Evolutionary conservation across 352 stramenopile genomes (phyloP).

Genomic region (Globisporangium cystogenes): DNA sequence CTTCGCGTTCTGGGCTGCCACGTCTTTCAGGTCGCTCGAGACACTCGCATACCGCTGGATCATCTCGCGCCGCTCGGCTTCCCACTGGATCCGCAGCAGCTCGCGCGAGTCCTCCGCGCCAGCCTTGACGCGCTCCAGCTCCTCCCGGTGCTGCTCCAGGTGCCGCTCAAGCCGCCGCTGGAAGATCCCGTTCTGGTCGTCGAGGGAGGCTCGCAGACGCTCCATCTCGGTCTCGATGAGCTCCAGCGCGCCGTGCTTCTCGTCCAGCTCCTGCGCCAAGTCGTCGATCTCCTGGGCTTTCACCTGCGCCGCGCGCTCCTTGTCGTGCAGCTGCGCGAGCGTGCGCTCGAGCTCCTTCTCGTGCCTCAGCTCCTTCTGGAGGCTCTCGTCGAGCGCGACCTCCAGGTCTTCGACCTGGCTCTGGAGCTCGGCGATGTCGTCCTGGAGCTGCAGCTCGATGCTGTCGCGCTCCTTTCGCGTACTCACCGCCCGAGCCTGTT

Average conservation of each 20-base stretch:
- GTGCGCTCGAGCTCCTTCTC: slow-evolving; percentile 29
- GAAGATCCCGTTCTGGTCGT: slow-evolving; percentile 53
- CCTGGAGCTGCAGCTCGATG: slow-evolving; percentile 33
- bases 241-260: slow-evolving; percentile 51
- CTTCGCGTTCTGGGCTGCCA: slow-evolving; percentile 45
- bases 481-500: slow-evolving; percentile 47
- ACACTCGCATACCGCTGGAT: slow-evolving; percentile 34
- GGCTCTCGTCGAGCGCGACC: slow-evolving; percentile 45
- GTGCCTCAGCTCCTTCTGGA: slow-evolving; percentile 31
- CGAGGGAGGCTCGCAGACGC: slow-evolving; percentile 38
- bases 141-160: slow-evolving; percentile 39
- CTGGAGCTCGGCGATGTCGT: slow-evolving; percentile 44
- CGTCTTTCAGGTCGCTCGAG: slow-evolving; percentile 31
- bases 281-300: slow-evolving; percentile 17
- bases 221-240: slow-evolving; percentile 72
- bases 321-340: slow-evolving; percentile 15
- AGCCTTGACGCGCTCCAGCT: slow-evolving; percentile 23
- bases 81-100: slow-evolving; percentile 25
- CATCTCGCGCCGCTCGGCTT: slow-evolving; percentile 28
- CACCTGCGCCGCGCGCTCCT: slow-evolving; percentile 13
- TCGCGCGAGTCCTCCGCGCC: slow-evolving; percentile 33
- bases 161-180: slow-evolving; percentile 43
- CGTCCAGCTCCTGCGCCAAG: slow-evolving; percentile 27
- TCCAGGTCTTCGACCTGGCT: slow-evolving; percentile 58
- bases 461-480: slow-evolving; percentile 22